Evolutionary conservation across 306 rosid genomes (phyloP), one percentile per base, ranked within the genome.

Genomic region (Malus sylvestris): DNA sequence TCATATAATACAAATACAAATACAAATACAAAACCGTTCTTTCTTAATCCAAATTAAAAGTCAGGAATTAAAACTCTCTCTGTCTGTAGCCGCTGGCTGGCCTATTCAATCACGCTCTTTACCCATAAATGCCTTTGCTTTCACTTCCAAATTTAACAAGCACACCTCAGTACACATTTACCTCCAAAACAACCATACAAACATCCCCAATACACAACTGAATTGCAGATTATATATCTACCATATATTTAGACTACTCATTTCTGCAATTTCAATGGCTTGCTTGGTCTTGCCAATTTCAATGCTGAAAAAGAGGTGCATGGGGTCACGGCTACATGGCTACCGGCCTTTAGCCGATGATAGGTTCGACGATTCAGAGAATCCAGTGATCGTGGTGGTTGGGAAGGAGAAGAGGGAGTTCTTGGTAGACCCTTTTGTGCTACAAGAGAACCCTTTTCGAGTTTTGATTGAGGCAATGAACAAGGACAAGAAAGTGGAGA

Each of bases 341-440:
- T 94, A 92, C 71, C 79, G 52, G 70, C 86, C 85, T 1, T 76
- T 94, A 12, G 8, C 60, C 4, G 14, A 80, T 3, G 90, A 83
- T 15, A 71, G 40, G 53, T 75, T 73, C 23, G 86, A 71, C 4
- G 90, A 73, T 19, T 57, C 78, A 10, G 86, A 82, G 23, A 42
- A 60, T 45, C 88, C 79, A 6, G 97, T 94, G 69, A 89, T 81
- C 8, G 97, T 94, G 77, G 91, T 94, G 71, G 97, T 90, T 8
- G 98, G 96, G 44, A 92, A 89, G 83, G 92, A 91, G 81, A 90
- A 77, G 87, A 90, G 84, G 72, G 95, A 89, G 70, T 94, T 94
- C 53, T 51, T 89, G 64, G 98, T 94, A 25, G 98, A 94, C 25
- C 91, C 95, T 67, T 84, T 86, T 32, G 87, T 94, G 13, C 79